A percentile compares a stretch with the other conserved stretches of the same genome.
phyloP scores from a whole-genome alignment of 2,329 filamentous ascomycete genomes.

The Fragosphaeria purpurea region DNA sequence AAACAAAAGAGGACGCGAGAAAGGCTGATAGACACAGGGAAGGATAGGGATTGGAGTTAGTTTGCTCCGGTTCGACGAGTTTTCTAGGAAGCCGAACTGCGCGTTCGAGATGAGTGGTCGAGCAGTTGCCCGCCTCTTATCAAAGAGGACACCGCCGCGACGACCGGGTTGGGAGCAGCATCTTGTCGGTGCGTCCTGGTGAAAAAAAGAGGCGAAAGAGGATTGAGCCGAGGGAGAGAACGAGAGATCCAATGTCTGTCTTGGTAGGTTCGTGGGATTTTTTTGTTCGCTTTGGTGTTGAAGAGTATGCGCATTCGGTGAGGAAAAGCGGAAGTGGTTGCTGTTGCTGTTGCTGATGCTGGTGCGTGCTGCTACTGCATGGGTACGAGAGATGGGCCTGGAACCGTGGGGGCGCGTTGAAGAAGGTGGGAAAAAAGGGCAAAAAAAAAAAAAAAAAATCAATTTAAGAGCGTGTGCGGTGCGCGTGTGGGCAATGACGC shows the following conservation, averaged over 20 bases:
- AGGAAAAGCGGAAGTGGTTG: slow-evolving; percentile 7
- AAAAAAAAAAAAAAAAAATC: too few species aligned
- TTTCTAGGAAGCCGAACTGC: too few species aligned
- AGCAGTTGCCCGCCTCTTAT: slow-evolving; percentile 8
- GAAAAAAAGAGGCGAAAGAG: background rate
- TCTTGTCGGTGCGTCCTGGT: slow-evolving; percentile 7
- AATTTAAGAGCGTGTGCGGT: too few species aligned
- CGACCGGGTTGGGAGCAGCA: slow-evolving; percentile 3
- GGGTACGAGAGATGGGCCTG: slow-evolving; percentile 3
- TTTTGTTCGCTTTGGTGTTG: background rate
- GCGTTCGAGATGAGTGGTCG: too few species aligned
- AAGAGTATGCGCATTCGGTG: slow-evolving; percentile 5
- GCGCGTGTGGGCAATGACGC: too few species aligned
- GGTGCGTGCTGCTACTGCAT: slow-evolving; percentile 1
- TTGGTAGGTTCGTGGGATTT: too few species aligned
- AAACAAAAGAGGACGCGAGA: too few species aligned
- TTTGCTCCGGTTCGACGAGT: too few species aligned
- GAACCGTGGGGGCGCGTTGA: background rate
- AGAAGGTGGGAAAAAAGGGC: background rate
- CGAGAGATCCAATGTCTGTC: background rate
- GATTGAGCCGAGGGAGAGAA: background rate
- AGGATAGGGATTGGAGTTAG: background rate
- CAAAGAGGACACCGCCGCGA: slow-evolving; percentile 8
- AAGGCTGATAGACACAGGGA: too few species aligned
- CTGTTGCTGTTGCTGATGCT: too few species aligned